Evolutionary conservation across 1,139 yeast genomes (phyloP).

Genomic region (Blastobotrys serpentis): DNA sequence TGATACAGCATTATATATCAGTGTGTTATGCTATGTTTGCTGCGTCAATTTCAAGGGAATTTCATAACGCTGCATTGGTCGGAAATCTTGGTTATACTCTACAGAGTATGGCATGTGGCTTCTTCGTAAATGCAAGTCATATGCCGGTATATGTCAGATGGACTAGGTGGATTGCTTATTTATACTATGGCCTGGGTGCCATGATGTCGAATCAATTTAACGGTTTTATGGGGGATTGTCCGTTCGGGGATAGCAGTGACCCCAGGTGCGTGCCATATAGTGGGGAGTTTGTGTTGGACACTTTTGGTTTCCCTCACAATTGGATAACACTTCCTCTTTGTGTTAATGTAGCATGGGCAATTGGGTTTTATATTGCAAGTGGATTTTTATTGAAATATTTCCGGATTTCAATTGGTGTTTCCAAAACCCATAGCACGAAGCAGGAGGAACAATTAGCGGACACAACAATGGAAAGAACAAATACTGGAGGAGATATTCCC

Average conservation of each 20-base stretch:
- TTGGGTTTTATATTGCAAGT: conserved; percentile 55
- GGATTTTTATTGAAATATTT: conserved; percentile 44
- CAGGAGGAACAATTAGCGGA: conserved; percentile 13
- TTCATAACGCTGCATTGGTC: conserved; percentile 61
- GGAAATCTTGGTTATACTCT: conserved; percentile 66
- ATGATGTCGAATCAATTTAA: conserved; percentile 64
- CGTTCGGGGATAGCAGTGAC: conserved; percentile 44
- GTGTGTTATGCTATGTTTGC: conserved; percentile 56
- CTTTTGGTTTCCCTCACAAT: conserved; percentile 57
- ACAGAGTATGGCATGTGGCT: conserved; percentile 80
- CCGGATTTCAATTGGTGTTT: conserved; percentile 55
- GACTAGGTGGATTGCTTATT: conserved; percentile 71
- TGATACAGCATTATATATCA: conserved; percentile 58
- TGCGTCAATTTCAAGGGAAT: conserved; percentile 62
- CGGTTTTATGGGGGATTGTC: conserved; percentile 59
- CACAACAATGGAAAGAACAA: conserved; percentile 8
- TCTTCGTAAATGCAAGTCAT: conserved; percentile 66
- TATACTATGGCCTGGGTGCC: conserved; percentile 79
- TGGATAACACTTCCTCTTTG: conserved; percentile 73
- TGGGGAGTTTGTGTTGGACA: conserved; percentile 53
- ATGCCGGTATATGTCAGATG: conserved; percentile 88
- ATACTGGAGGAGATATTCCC: conserved; percentile 4
- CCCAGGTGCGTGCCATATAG: conserved; percentile 43
- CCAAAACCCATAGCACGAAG: conserved; percentile 32
- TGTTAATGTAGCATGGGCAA: conserved; percentile 57